Evolutionary conservation across 371 early-diverging fungal species (phyloP), one percentile per base, ranked within the genome.

Genomic region (Dichotomocladium elegans): DNA sequence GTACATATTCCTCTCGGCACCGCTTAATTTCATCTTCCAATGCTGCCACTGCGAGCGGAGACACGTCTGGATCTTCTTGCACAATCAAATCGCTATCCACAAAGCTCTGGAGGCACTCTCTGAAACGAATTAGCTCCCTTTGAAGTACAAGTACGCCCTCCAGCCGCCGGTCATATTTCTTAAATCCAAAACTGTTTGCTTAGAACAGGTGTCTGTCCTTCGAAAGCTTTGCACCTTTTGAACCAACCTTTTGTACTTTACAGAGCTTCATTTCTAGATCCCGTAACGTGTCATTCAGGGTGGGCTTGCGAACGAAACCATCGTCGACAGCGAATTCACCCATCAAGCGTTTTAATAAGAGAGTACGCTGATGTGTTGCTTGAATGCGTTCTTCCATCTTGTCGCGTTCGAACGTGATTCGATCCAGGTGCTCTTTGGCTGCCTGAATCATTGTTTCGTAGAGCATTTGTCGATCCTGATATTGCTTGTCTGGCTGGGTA

Each of bases 21-120:
- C 68, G 68, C 41, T 49, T 10, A 19, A 70, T 58, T 55, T 72
- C 77, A 14, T 72, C 68, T 35, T 76, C 73, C 27, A 76, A 26
- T 0, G 62, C 61, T 21, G 63, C 55, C 0, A 72, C 58, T 1
- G 72, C 62, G 11, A 63, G 34, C 19, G 59, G 34, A 4, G 77
- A 76, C 6, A 76, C 77, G 35, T 76, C 70, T 8, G 64, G 51
- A 3, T 68, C 60, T n/a, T 47, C 49, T 2, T 52, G 37, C 22
- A 40, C 42, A 22, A 72, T 42, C 34, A 62, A 43, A 17, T 57
- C 59, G 8, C 50, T 62, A 22, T 70, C 55, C 1, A 68, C 70
- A 54, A 65, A 70, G 11, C 55, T 57, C 3, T 55, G 60, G 24
- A 59, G 42, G 17, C 49, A 37, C n/a, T 46, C 47, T 3, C 26